Base-by-base conservation (phyloP, 2,329 filamentous ascomycete genomes). In the Colletotrichum camelliae region DNA sequence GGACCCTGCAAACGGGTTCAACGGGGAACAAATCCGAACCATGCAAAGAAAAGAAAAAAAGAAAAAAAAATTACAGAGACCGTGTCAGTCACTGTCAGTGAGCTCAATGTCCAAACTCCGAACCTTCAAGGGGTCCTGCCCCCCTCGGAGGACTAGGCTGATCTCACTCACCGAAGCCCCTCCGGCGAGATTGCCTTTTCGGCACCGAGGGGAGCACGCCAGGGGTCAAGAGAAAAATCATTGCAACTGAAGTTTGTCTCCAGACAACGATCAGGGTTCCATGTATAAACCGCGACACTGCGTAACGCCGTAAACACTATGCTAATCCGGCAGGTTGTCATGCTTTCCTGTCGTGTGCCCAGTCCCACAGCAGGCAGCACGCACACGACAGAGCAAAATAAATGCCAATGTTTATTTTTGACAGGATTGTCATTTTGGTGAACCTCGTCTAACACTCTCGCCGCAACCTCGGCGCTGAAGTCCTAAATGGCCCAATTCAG, bases 81-180 rank as follows among this genome's bases (percentile, higher is more conserved):
- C 43, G 43, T 52, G 43, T 52, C 43, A 52, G 43, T 52, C n/a
- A 52, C 43, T 52, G 43, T 52, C 43, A 52, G 43, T 52, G 43
- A 52, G n/a, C 43, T 52, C 43, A 52, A 21, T 52, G 43, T 52
- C n/a, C 24, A 35, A 39, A n/a, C 35, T 37, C 62, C 21, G 21
- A 39, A 37, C 21, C 31, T 15, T 24, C 18, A 37, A 52, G 43
- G 60, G 60, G 29, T 35, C 33, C 55, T 29, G 21, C 27, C 61
- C 18, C 9, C 15, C 18, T 64, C 27, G 64, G 24, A n/a, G 24
- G 55, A 27, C 65, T 70, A 66, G 39, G 70, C 71, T 65, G 66
- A 67, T 75, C 58, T 65, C 48, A 67, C 35, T 75, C 74, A 71
- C 74, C 71, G 66, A 75, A 48, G 21, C 24, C 29, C 55, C 66